Base-by-base conservation (phyloP, 2,329 filamentous ascomycete species). In the Colletotrichum trifolii region DNA sequence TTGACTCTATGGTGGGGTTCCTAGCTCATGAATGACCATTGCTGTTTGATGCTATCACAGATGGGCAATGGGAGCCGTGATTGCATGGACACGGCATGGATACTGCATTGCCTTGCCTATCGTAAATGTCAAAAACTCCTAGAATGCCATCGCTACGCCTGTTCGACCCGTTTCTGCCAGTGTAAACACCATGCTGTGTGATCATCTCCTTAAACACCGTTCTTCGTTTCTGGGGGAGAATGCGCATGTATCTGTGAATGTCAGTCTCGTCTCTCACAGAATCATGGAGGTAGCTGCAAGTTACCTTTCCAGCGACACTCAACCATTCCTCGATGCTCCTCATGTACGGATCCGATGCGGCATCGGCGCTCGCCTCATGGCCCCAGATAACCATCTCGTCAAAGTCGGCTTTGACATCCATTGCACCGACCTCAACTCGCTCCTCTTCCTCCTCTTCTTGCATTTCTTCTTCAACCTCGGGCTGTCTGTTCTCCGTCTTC, bases 251-350 rank as follows among this genome's bases (percentile, higher is more conserved):
- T 74, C 77, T 77, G 46, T 34, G 48, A 8, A 48, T 2, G 60
- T 76, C 47, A 74, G 70, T 15, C 11, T n/a, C 5, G 9, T 5
- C 13, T 12, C 62, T 12, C 5, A 15, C 25, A 43, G 6, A 25
- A 17, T 15, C 1, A 4, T 35, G 2, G 33, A n/a, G 9, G 2
- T 11, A 43, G 2, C 25, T 25, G 25, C 25, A 15, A 49, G 84
- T 71, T 76, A 93, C 90, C 75, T 85, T 83, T 69, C 90, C 87
- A 10, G 93, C 87, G 74, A 94, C 87, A 10, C 82, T 81, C 62
- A 96, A 82, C 93, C 94, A 97, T 76, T 97, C 94, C 69, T 90
- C 85, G 47, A 97, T 80, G 0, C 90, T 88, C 74, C 91, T 90
- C 5, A 92, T 81, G 74, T 93, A 96, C 1, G 85, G 81, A 77